Conservation (phyloP, 148 eudicot genomes). For the Rhododendron williamsianum region DNA sequence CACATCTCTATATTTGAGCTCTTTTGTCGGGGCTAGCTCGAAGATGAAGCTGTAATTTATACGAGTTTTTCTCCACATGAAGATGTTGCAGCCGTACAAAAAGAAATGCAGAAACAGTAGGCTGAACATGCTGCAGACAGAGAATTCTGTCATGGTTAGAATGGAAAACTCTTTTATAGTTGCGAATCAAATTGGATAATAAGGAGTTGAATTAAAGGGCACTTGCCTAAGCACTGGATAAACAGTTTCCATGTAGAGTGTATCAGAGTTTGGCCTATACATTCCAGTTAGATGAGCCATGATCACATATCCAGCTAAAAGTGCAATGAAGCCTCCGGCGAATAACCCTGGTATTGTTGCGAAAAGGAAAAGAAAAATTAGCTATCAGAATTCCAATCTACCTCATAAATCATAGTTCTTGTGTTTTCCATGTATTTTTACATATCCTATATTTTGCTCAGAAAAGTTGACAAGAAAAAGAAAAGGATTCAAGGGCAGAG, state of each 20-base stretch:
- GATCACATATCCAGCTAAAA: slow-evolving; percentile 69
- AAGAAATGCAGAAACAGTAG: slow-evolving; percentile 85
- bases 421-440: background rate
- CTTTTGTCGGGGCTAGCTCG: slow-evolving; percentile 63
- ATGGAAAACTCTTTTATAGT: slow-evolving; percentile 15
- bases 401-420: slow-evolving; percentile 17
- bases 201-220: background rate
- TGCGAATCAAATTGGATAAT: slow-evolving; percentile 25
- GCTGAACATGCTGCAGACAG: slow-evolving; percentile 77
- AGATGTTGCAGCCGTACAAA: slow-evolving; percentile 90
- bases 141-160: background rate
- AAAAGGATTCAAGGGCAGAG: background rate
- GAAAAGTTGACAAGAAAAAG: background rate
- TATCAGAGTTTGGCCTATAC: slow-evolving; percentile 53
- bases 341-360: slow-evolving; percentile 49
- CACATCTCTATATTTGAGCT: slow-evolving; percentile 86
- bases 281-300: slow-evolving; percentile 83
- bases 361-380: background rate
- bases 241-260: slow-evolving; percentile 93
- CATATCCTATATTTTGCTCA: background rate
- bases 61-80: slow-evolving; percentile 81
- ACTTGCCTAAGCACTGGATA: slow-evolving; percentile 91
- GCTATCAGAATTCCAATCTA: background rate
- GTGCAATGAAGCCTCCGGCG: slow-evolving; percentile 70
- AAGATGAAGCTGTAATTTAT: slow-evolving; percentile 91